Percentiles rank a stretch among this genome's conserved stretches.
phyloP scores from a whole-genome alignment of 805 yeast species.

The Cyberlindnera maclurae region DNA sequence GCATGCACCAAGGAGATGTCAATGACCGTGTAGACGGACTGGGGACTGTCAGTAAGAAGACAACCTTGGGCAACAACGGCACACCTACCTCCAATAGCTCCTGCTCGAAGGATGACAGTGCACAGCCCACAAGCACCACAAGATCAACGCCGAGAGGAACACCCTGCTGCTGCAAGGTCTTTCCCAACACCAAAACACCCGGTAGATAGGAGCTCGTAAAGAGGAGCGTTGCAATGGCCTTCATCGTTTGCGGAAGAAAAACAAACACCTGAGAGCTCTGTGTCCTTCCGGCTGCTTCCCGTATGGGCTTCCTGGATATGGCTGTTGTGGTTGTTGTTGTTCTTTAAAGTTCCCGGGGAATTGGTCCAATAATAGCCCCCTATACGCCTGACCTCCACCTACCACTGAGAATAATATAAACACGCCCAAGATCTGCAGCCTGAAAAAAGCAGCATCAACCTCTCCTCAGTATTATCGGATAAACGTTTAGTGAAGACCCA shows the following conservation, averaged over 20 bases:
- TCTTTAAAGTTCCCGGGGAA: too few relatives aligned
- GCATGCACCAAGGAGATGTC: slow-evolving; percentile 22
- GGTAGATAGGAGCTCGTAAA: slow-evolving; percentile 47
- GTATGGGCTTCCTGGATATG: too few relatives aligned
- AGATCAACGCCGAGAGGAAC: slow-evolving; percentile 11
- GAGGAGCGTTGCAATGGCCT: slow-evolving; percentile 41
- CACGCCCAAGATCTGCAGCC: too few relatives aligned
- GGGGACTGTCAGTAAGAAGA: background rate
- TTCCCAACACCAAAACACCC: slow-evolving; percentile 48
- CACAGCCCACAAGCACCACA: slow-evolving; percentile 18
- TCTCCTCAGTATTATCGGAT: too few relatives aligned
- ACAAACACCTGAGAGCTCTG: too few relatives aligned
- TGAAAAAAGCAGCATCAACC: too few relatives aligned
- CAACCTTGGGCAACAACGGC: background rate
- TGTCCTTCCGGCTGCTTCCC: too few relatives aligned
- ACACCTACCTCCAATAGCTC: slow-evolving; percentile 7
- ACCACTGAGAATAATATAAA: too few relatives aligned
- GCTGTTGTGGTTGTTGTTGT: too few relatives aligned
- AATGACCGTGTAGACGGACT: slow-evolving; percentile 18
- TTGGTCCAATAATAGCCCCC: too few relatives aligned
- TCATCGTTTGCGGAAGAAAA: slow-evolving; percentile 10
- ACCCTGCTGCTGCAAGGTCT: slow-evolving; percentile 23
- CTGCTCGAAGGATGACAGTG: slow-evolving; percentile 13
- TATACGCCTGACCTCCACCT: too few relatives aligned
- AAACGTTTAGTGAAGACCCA: too few relatives aligned